Evolutionary conservation across 257 asterid genomes (phyloP).

Genomic region (Solanum piurae): DNA sequence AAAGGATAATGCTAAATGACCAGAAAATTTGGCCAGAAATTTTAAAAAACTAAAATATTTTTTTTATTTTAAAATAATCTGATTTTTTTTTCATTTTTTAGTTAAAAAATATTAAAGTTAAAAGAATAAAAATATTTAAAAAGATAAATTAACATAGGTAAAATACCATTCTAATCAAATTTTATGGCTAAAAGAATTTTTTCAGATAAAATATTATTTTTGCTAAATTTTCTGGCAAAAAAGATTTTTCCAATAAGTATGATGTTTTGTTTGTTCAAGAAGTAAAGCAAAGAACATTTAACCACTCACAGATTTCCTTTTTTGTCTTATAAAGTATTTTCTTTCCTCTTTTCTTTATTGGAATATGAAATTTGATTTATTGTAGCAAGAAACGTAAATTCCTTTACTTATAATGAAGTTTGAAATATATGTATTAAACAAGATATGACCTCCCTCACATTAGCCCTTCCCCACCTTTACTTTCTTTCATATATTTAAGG

Average conservation of each 20-base stretch:
- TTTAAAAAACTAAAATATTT: no score
- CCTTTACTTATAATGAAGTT: background rate
- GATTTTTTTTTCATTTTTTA: no score
- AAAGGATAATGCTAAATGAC: no score
- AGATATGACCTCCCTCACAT: background rate
- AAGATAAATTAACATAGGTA: no score
- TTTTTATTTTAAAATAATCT: no score
- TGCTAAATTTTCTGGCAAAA: no score
- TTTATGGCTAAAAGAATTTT: no score
- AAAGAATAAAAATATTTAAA: no score
- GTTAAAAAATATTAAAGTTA: no score
- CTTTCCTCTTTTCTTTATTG: background rate
- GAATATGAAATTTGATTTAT: background rate
- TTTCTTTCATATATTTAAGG: background rate
- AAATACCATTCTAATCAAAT: no score
- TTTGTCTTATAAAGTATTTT: background rate
- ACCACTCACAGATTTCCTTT: background rate
- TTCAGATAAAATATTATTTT: no score
- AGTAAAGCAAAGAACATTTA: constrained; percentile 2
- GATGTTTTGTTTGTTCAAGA: background rate
- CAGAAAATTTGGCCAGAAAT: no score
- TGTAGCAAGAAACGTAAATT: background rate
- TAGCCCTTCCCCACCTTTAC: background rate
- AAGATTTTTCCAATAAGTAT: background rate
- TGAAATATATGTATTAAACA: background rate